Base-by-base conservation (phyloP, 495 filamentous ascomycete species). In the Saxispiralis lemnorum region DNA sequence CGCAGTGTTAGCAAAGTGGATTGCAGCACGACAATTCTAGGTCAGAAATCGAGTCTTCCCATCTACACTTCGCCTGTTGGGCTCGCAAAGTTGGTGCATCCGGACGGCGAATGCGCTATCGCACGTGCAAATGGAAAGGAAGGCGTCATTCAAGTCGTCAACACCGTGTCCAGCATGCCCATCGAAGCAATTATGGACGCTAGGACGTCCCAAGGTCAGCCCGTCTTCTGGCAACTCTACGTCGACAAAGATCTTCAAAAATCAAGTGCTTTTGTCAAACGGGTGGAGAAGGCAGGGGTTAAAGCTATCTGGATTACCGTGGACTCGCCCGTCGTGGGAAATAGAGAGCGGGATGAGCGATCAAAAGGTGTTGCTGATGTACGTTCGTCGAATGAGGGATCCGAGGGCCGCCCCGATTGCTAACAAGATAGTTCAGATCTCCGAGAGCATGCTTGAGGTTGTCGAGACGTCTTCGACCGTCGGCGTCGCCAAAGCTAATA, bases 151-250 rank as follows among this genome's bases (percentile, higher is more conserved):
- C 72, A 78, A 51, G 70, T 71, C 21, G 70, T 77, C 48, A 80
- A 72, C 2, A 85, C 78, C 6, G 81, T 76, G 46, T 78, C 79
- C 12, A 77, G 74, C 16, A 35, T 35, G 34, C 34, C 34, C 5
- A 35, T 35, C 12, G 34, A 35, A 35, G 34, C 34, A 6, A 35
- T 35, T 12, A 19, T 55, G 64, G 1, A 76, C 80, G 31, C 69
- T 86, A 33, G 43, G 42, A 1, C 12, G n/a, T 11, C 18, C 35
- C 0, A 32, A 2, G 24, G 20, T 10, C 45, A 63, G 44, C 44
- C 59, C 39, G 69, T 83, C 51, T 83, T 84, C 63, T 77, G 86
- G 51, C 83, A 88, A 52, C 62, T 92, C 35, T 92, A 92, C 53
- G 81, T 89, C 41, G 78, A 87, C 59, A 74, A 73, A 34, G 69